Evolutionary conservation across 1,284 basidiomycete species (phyloP), one percentile per base, ranked within the genome.

Genomic region (Fistulina hepatica): DNA sequence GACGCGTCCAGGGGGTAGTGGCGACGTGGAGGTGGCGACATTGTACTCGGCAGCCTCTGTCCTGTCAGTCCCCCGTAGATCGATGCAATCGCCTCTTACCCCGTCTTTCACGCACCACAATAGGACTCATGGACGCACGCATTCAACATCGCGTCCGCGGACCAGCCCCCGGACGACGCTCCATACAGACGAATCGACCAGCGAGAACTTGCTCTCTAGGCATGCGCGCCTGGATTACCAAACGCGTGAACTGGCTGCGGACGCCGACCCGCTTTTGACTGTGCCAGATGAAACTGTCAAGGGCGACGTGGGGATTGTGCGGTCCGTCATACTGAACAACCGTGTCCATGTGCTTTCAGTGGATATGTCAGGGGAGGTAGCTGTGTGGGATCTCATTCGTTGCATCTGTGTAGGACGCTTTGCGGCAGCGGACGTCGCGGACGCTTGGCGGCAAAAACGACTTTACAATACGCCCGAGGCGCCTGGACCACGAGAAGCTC

Each of bases 281-380:
- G 51, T 54, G 6, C 83, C 93, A 0, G 83, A 88, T 48, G 71
- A 76, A 34, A 59, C 84, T 8, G 82, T 97, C 33, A 50, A 60
- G 3, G 94, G 94, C 5, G 76, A 81, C 32, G 70, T 77, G 40
- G 94, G 95, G 4, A 70, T 97, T 9, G 81, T 95, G 34, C 72
- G 93, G 16, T 82, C 78, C 5, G 63, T 82, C 17, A 68, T 92
- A 43, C 65, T 98, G 33, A 97, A 93, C 57, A 91, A 97, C 54
- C 72, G 92, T 25, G 71, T 93, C 42, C 93, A 97, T 54, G 91
- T 83, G 4, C 61, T 99, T 37, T 91, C 91, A 1, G 80, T 97
- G 26, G 85, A 97, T 56, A 92, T 90, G 0, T 65, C 70, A 0
- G 86, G 88, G 7, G 77, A 83, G 46, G 80, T 98, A 3, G 83